A percentile compares a stretch with the other conserved stretches of the same genome.
These are phyloP conservation scores for Firmiana major DNA, from an alignment of 345 rosid genomes.

Conservation along the genomic window DNA sequence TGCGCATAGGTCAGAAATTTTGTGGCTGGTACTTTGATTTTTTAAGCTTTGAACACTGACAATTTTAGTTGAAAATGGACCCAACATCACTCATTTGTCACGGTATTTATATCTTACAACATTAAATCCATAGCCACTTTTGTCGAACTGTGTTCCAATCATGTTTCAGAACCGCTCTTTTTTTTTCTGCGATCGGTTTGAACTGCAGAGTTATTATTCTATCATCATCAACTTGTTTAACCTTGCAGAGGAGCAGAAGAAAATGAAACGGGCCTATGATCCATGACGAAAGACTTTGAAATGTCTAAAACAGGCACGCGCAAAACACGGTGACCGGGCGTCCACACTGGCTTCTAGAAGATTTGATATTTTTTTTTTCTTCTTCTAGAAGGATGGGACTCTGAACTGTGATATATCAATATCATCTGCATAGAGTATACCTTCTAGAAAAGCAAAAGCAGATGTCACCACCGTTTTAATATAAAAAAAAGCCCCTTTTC, in stretches of 20 bases:
- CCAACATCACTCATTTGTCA: neutral
- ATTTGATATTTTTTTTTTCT: neutral
- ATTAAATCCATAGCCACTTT: neutral
- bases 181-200: neutral
- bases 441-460: slow-evolving; percentile 3
- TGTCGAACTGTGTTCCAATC: neutral
- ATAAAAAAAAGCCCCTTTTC: neutral
- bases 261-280: neutral
- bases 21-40: no score
- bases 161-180: neutral
- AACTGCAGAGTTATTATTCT: neutral
- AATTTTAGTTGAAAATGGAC: neutral
- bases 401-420: neutral
- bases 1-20: neutral
- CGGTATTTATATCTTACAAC: neutral
- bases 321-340: neutral
- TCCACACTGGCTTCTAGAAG: slow-evolving; percentile 6
- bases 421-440: neutral
- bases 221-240: no score
- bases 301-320: neutral
- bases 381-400: neutral
- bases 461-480: neutral
- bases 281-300: neutral
- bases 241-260: no score
- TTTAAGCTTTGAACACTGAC: neutral